Percentiles rank a stretch among this genome's conserved stretches.
These are phyloP conservation scores for Botrytis squamosa DNA, from an alignment of 2,329 filamentous ascomycete genomes.

Conservation along the genomic window DNA sequence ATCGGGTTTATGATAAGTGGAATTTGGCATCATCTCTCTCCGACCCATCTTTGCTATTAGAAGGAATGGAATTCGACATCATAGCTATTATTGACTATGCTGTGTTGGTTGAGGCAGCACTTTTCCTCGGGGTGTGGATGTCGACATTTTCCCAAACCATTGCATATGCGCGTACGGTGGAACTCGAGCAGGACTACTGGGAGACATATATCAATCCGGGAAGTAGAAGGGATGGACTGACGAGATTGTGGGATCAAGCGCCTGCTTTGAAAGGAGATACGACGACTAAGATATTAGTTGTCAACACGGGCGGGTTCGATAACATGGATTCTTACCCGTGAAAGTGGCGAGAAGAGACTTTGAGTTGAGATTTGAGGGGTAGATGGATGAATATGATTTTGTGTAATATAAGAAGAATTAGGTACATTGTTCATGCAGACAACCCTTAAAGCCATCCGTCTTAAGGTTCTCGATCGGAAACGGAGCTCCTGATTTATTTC, in stretches of 20 bases:
- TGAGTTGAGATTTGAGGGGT: neutral
- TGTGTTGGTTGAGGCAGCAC: constrained; percentile 26
- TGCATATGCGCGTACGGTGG: constrained; percentile 29
- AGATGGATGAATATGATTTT: neutral
- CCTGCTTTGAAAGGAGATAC: constrained; percentile 29
- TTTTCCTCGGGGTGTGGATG: constrained; percentile 30
- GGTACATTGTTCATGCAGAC: neutral
- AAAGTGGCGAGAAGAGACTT: neutral
- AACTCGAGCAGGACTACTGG: constrained; percentile 28
- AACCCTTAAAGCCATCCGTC: neutral
- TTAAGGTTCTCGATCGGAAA: neutral
- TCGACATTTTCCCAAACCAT: constrained; percentile 31
- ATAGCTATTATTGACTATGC: constrained; percentile 32
- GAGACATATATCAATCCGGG: constrained; percentile 26
- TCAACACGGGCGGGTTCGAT: constrained; percentile 26
- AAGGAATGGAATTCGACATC: constrained; percentile 27
- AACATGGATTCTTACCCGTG: constrained; percentile 32
- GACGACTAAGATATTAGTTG: constrained; percentile 30
- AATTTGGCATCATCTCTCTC: constrained; percentile 12
- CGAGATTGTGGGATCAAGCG: constrained; percentile 6
- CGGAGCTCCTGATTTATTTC: neutral
- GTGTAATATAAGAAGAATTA: neutral
- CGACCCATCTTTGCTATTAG: constrained; percentile 10
- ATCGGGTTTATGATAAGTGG: constrained; percentile 29
- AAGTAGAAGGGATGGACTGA: constrained; percentile 22